phyloP scores from a whole-genome alignment of 2,329 filamentous ascomycete genomes.

The Simplicillium aogashimaense region DNA sequence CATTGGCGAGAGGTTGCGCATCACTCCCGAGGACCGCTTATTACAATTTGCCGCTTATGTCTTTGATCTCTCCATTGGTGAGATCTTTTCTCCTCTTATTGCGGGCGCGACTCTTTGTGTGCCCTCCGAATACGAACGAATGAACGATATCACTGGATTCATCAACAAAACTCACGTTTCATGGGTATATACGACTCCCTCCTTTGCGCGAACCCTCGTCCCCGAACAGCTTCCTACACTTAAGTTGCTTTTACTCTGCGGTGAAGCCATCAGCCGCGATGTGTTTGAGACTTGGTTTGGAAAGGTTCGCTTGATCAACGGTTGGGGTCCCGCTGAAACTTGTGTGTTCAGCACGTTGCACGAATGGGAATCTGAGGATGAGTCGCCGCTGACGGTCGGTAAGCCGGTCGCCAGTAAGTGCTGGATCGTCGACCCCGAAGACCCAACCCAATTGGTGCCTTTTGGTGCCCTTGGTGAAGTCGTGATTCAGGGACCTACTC shows the following conservation, averaged over 20 bases:
- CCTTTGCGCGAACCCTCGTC: not conserved
- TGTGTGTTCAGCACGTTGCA: conserved; percentile 3
- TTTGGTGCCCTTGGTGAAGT: conserved; percentile 5
- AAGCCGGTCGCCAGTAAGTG: not conserved
- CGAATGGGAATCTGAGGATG: not conserved
- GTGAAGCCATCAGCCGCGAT: not conserved
- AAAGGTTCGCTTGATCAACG: not conserved
- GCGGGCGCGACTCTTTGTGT: conserved; percentile 4
- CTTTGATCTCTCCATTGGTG: conserved; percentile 5
- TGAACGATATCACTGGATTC: not conserved
- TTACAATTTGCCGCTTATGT: conserved; percentile 7
- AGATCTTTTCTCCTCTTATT: conserved; percentile 4
- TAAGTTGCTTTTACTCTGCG: not conserved
- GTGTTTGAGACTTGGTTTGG: not conserved
- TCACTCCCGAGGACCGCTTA: not conserved
- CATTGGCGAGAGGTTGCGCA: not conserved
- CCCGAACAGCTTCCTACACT: conserved; percentile 4
- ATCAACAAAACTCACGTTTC: not conserved
- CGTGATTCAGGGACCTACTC: conserved; percentile 5
- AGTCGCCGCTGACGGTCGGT: not conserved
- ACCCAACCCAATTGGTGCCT: conserved; percentile 4
- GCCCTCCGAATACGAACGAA: conserved; percentile 3
- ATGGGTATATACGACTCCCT: not conserved
- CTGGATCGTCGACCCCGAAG: conserved; percentile 5
- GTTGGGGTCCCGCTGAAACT: conserved; percentile 4